Percentiles rank a stretch among this genome's conserved stretches.
Conservation (phyloP, 2,329 filamentous ascomycete genomes). For the Metarhizium album region DNA sequence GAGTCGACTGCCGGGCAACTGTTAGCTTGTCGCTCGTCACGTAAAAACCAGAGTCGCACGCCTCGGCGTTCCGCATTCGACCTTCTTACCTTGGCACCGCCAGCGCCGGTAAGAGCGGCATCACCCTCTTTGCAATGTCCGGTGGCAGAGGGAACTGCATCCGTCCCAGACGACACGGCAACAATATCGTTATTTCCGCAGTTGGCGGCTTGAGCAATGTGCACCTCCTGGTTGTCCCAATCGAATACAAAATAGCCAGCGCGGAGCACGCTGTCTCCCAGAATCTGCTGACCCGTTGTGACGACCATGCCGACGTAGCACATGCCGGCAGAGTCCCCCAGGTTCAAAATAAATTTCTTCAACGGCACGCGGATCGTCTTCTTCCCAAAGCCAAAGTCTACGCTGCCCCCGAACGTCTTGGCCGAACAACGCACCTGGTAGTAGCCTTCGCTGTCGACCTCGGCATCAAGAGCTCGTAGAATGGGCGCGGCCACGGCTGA, state of each 20-base stretch:
- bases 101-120: conserved; percentile 5
- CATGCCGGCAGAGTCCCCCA: conserved; percentile 18
- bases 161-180: conserved; percentile 20
- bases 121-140: conserved; percentile 27
- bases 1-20: conserved; percentile 7
- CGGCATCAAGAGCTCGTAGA: conserved; percentile 30
- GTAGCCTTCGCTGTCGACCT: conserved; percentile 29
- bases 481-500: conserved; percentile 30
- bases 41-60: not conserved
- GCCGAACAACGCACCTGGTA: conserved; percentile 33
- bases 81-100: conserved; percentile 1
- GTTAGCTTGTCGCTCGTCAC: not conserved
- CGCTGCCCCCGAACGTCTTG: conserved; percentile 24
- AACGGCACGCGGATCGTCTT: conserved; percentile 32
- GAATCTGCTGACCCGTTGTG: conserved; percentile 30
- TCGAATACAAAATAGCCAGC: conserved; percentile 37
- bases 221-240: conserved; percentile 31
- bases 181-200: conserved; percentile 29
- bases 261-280: conserved; percentile 31
- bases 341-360: conserved; percentile 38
- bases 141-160: conserved; percentile 21
- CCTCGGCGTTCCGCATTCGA: not conserved
- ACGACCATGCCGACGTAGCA: conserved; percentile 33
- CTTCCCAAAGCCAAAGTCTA: conserved; percentile 37
- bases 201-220: conserved; percentile 30